phyloP scores from a whole-genome alignment of 495 filamentous ascomycete species.

The Patellaria atrata region DNA sequence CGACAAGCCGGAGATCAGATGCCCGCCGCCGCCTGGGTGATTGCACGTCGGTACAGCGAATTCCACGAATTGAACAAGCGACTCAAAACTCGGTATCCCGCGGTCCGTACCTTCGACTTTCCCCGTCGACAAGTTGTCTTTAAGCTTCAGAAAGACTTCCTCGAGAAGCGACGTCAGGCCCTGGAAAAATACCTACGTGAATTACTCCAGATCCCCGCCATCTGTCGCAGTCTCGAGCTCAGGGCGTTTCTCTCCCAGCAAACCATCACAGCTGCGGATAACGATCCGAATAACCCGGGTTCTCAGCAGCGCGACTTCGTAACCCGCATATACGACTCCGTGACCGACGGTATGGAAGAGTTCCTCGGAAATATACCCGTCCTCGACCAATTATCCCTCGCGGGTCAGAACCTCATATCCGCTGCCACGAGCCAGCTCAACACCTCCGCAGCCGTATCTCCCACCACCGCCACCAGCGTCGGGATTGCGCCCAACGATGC shows the following conservation, averaged over 20 bases:
- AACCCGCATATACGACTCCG: constrained; percentile 84
- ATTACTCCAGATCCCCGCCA: constrained; percentile 73
- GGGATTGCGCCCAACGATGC: constrained; percentile 29
- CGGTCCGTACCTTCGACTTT: constrained; percentile 80
- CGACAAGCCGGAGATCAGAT: constrained; percentile 60
- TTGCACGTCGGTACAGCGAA: constrained; percentile 61
- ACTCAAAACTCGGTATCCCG: constrained; percentile 66
- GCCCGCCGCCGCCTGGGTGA: constrained; percentile 32
- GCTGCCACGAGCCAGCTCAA: constrained; percentile 66
- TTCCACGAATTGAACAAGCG: constrained; percentile 93
- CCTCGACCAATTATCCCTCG: constrained; percentile 82
- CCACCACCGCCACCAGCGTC: constrained; percentile 5
- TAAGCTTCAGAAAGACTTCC: constrained; percentile 89
- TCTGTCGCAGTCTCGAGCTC: constrained; percentile 84
- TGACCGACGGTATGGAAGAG: constrained; percentile 96
- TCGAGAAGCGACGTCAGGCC: constrained; percentile 70
- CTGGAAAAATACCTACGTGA: constrained; percentile 76
- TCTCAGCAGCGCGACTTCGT: constrained; percentile 76
- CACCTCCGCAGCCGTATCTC: constrained; percentile 23
- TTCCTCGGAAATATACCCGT: constrained; percentile 91
- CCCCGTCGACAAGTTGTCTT: constrained; percentile 83
- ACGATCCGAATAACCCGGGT: constrained; percentile 29
- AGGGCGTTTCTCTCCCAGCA: constrained; percentile 88
- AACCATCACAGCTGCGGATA: constrained; percentile 40
- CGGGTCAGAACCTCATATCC: constrained; percentile 83